Evolutionary conservation across 2,329 filamentous ascomycete species (phyloP).

Genomic region (Grosmannia clavigera): DNA sequence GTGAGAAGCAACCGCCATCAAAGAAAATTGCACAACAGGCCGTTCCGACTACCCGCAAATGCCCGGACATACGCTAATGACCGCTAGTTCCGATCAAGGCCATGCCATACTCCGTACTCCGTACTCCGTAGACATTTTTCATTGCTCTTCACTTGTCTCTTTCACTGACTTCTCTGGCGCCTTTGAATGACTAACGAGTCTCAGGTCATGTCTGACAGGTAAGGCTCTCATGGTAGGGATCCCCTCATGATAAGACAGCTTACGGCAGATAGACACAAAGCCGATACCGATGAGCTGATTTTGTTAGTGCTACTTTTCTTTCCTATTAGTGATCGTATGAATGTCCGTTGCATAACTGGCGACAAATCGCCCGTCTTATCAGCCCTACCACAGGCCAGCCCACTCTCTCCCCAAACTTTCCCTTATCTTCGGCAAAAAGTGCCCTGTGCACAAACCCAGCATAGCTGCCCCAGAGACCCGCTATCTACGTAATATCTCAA

Average conservation of each 20-base stretch:
- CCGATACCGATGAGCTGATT: neutral
- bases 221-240: no score
- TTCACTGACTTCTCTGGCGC: neutral
- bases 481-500: neutral
- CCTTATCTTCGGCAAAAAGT: neutral
- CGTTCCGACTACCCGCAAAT: no score
- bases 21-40: no score
- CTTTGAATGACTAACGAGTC: no score
- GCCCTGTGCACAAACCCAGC: neutral
- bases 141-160: neutral
- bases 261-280: neutral
- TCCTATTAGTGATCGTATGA: neutral
- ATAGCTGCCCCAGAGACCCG: neutral
- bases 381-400: neutral
- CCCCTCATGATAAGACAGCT: neutral
- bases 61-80: neutral
- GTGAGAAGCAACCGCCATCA: neutral
- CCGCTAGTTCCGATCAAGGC: neutral
- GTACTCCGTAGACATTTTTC: no score
- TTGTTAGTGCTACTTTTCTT: neutral
- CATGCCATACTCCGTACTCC: no score
- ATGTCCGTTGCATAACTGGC: neutral
- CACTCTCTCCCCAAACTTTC: neutral
- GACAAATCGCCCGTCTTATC: slow-evolving; percentile 1
- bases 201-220: no score